Evolutionary conservation across 2,329 filamentous ascomycete species (phyloP).

Genomic region (Daldinia sp.): DNA sequence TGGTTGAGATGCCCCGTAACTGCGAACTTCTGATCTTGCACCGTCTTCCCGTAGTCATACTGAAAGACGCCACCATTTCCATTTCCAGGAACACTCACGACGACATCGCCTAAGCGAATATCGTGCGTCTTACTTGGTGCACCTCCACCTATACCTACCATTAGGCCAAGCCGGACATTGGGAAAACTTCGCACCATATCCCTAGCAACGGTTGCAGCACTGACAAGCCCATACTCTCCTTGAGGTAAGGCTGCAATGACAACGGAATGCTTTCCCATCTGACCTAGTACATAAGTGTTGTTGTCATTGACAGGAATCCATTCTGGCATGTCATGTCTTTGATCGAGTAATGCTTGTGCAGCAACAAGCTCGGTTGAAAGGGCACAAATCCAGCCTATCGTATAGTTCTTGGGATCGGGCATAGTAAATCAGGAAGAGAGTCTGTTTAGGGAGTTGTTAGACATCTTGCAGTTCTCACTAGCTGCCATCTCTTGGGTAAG

Average conservation of each 20-base stretch:
- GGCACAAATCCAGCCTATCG: background rate
- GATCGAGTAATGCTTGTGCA: background rate
- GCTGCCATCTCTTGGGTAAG: background rate
- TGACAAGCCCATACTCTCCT: background rate
- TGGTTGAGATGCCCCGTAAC: background rate
- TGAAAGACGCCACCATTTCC: background rate
- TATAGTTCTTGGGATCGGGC: background rate
- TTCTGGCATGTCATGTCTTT: background rate
- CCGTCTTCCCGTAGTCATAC: background rate
- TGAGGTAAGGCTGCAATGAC: background rate
- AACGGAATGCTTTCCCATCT: background rate
- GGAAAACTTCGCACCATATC: slow-evolving; percentile 44
- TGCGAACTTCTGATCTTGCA: background rate
- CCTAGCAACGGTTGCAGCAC: background rate
- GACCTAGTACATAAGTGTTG: background rate
- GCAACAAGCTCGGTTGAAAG: background rate
- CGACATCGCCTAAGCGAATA: slow-evolving; percentile 35
- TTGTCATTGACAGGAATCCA: background rate
- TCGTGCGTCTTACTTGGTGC: slow-evolving; percentile 49
- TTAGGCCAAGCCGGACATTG: slow-evolving; percentile 47
- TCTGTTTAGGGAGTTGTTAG: background rate
- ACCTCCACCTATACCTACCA: slow-evolving; percentile 54
- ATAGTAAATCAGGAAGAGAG: background rate
- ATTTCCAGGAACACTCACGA: background rate
- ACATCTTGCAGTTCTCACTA: background rate